phyloP scores from a whole-genome alignment of 768 basidiomycete genomes.

The Rickenella mellea region DNA sequence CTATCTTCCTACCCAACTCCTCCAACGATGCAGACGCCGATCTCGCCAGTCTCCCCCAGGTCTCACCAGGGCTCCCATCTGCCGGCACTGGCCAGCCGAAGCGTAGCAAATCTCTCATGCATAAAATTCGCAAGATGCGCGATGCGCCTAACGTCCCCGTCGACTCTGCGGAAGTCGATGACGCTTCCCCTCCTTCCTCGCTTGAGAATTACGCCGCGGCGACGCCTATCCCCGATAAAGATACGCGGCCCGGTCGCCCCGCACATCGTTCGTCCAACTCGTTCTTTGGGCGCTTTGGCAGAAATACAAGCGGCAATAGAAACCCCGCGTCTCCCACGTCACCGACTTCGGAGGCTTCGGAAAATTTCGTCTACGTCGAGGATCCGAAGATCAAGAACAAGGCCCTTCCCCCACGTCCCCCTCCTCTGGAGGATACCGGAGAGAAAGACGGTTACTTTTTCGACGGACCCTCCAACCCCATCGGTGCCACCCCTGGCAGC shows the following conservation, averaged over 20 bases:
- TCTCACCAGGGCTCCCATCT: constrained; percentile 31
- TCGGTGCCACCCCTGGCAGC: background rate
- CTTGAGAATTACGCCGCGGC: constrained; percentile 19
- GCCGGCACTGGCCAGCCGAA: constrained; percentile 36
- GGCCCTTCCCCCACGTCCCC: constrained; percentile 35
- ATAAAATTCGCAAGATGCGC: constrained; percentile 83
- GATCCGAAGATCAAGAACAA: constrained; percentile 39
- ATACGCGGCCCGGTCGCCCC: constrained; percentile 30
- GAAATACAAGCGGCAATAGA: constrained; percentile 23
- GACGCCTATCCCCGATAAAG: constrained; percentile 4
- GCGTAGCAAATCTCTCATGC: constrained; percentile 77
- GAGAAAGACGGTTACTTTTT: constrained; percentile 42
- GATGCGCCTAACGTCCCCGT: constrained; percentile 78
- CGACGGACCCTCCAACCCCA: constrained; percentile 14
- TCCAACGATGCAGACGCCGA: constrained; percentile 26
- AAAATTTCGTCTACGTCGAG: constrained; percentile 55
- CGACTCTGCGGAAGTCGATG: constrained; percentile 29
- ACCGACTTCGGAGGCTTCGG: constrained; percentile 30
- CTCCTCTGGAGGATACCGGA: constrained; percentile 19
- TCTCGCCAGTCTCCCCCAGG: constrained; percentile 28
- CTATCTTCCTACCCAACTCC: constrained; percentile 63
- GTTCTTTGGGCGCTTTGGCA: constrained; percentile 64
- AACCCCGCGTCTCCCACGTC: constrained; percentile 24
- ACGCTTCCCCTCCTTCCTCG: constrained; percentile 34
- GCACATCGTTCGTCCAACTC: constrained; percentile 68